A percentile compares a stretch with the other conserved stretches of the same genome.
Evolutionary conservation across 345 rosid genomes (phyloP).

Genomic region (Citrus medica): DNA sequence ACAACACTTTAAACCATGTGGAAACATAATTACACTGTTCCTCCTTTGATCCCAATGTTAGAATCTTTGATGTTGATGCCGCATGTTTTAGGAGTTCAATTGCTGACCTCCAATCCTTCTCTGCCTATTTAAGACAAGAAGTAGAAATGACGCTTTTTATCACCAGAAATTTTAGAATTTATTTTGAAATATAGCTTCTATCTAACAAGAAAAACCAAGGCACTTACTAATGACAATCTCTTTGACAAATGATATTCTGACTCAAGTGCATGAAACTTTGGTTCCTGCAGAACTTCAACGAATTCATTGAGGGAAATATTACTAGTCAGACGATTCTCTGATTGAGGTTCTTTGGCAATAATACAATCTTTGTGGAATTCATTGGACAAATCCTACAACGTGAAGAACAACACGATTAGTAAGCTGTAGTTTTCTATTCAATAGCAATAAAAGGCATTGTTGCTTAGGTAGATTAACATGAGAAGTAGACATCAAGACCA

Average conservation of each 20-base stretch:
- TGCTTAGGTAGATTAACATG: neutral
- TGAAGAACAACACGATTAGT: constrained; percentile 15
- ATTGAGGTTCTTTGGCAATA: constrained; percentile 25
- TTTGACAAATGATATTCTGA: constrained; percentile 56
- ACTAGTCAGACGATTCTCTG: constrained; percentile 28
- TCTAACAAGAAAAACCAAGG: constrained; percentile 5
- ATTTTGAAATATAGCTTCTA: neutral
- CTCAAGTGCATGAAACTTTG: constrained; percentile 52
- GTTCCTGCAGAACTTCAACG: constrained; percentile 44
- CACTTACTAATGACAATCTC: constrained; percentile 56
- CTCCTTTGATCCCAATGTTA: constrained; percentile 50
- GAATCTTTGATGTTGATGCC: constrained; percentile 45
- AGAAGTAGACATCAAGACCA: neutral
- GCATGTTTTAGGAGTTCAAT: constrained; percentile 60
- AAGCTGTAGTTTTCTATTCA: neutral
- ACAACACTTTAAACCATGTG: constrained; percentile 58
- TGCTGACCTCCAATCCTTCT: constrained; percentile 46
- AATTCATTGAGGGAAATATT: constrained; percentile 32
- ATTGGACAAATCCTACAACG: constrained; percentile 54
- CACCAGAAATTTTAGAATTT: neutral
- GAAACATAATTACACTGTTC: constrained; percentile 55
- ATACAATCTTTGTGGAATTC: constrained; percentile 34
- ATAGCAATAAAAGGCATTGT: neutral
- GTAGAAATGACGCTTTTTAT: neutral
- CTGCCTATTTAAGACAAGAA: constrained; percentile 51